Evolutionary conservation across 345 rosid species (phyloP), one percentile per base, ranked within the genome.

Genomic region (Erucastrum elatum): DNA sequence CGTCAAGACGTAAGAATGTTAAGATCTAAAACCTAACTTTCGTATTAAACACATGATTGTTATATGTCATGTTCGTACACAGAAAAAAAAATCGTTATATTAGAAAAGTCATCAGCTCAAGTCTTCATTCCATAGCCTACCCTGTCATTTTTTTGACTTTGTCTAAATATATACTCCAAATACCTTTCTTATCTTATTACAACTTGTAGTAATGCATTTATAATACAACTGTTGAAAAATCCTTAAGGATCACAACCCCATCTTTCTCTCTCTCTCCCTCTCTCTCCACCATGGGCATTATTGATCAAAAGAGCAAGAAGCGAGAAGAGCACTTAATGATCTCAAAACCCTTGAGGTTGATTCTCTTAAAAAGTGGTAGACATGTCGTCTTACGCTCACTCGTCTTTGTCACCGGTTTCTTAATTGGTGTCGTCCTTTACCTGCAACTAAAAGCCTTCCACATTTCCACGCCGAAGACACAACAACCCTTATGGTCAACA

Each of bases 321-420:
- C 73, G 71, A 73, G 41, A 84, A 75, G 84, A 82, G 64, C 7
- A 17, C 34, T 29, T 64, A 25, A 8, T 39, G 62, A 25, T 4
- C 77, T 65, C 71, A 68, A 82, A 76, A 75, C 31, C 73, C 71
- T 67, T 71, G 75, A 75, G 68, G 17, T 29, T 4, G 13, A 60
- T 51, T 51, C 66, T 56, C 53, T 70, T 35, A 75, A 35, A 64
- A 26, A 75, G 46, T 55, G 39, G 68, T 7, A 75, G 2, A n/a
- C 70, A 73, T 53, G 33, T 81, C 46, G 31, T 81, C 39, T 6
- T 74, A 53, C 64, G 70, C 58, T 41, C 78, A 9, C 61, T 87
- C 60, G 69, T 77, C 64, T 85, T 87, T 34, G 11, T 85, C 37
- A 65, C 61, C 25, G 90, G 90, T 60, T 61, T 88, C 3, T 85